These are phyloP conservation scores for Colletotrichum phormii DNA, from an alignment of 2,329 filamentous ascomycete genomes.

Conservation along the genomic window DNA sequence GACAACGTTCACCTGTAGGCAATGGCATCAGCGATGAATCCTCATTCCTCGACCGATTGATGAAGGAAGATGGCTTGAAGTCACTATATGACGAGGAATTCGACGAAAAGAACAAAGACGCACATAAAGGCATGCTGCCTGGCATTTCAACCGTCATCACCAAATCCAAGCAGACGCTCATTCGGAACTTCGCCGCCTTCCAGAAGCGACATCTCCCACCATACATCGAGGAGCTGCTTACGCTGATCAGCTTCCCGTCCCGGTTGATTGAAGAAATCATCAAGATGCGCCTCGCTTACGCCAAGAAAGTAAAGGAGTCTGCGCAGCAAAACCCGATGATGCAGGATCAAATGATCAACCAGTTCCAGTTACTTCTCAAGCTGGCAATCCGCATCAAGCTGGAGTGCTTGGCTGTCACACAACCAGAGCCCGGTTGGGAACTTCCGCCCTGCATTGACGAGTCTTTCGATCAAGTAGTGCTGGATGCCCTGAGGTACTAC, in stretches of 20 bases:
- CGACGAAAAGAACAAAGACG: constrained; percentile 48
- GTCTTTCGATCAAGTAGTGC: constrained; percentile 89
- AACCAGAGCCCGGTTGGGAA: constrained; percentile 93
- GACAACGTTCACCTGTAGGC: constrained; percentile 74
- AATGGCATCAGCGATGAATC: constrained; percentile 88
- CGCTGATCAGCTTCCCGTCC: constrained; percentile 96
- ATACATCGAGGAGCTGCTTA: constrained; percentile 96
- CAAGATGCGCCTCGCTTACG: constrained; percentile 88
- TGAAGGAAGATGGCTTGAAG: constrained; percentile 95
- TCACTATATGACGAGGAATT: constrained; percentile 82
- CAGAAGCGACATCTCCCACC: constrained; percentile 90
- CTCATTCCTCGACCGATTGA: constrained; percentile 91
- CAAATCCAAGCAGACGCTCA: constrained; percentile 93
- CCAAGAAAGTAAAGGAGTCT: constrained; percentile 94
- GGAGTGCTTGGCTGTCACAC: constrained; percentile 85
- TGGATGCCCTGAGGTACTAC: constrained; percentile 96
- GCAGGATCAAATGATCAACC: constrained; percentile 96
- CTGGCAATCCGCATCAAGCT: constrained; percentile 93
- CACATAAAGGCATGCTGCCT: constrained; percentile 80
- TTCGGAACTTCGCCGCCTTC: constrained; percentile 86
- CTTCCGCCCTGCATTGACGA: constrained; percentile 96
- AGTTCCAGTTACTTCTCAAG: constrained; percentile 93
- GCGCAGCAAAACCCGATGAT: constrained; percentile 93
- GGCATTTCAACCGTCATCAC: constrained; percentile 87
- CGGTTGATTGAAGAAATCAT: constrained; percentile 97